These are phyloP conservation scores for Mallotus repandus DNA, from an alignment of 441 rosid species.

Conservation along the genomic window DNA sequence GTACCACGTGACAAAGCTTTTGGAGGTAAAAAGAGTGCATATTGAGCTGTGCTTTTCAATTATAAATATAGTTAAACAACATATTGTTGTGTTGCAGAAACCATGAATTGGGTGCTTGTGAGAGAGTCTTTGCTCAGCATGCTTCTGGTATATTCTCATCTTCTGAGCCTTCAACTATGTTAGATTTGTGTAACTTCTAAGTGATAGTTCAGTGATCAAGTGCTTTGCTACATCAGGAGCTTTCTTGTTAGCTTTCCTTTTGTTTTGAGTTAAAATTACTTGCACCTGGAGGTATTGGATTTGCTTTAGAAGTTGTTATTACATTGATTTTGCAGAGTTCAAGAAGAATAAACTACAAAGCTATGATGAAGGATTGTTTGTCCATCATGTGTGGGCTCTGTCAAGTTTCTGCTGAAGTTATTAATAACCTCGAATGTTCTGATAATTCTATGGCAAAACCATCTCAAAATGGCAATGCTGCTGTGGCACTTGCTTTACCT, in stretches of 20 bases:
- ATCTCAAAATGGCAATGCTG: constrained; percentile 26
- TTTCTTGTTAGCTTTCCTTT: neutral
- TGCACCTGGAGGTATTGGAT: neutral
- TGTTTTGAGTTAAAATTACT: neutral
- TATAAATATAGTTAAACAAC: neutral
- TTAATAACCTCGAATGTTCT: constrained; percentile 11
- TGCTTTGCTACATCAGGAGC: constrained; percentile 8
- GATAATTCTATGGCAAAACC: constrained; percentile 27
- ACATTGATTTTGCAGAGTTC: constrained; percentile 54
- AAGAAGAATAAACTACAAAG: constrained; percentile 65
- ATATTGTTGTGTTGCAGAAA: constrained; percentile 51
- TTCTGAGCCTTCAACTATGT: neutral
- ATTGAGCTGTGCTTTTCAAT: constrained; percentile 8
- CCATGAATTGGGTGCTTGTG: constrained; percentile 62
- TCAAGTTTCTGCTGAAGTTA: constrained; percentile 30
- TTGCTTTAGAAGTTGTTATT: neutral
- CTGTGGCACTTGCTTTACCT: constrained; percentile 39
- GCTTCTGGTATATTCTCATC: constrained; percentile 58
- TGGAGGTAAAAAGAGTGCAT: constrained; percentile 40
- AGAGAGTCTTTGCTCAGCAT: constrained; percentile 65
- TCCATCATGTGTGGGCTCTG: constrained; percentile 48
- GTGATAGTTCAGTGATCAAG: neutral
- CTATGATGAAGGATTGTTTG: constrained; percentile 61
- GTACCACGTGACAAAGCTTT: constrained; percentile 46
- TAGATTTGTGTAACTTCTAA: constrained; percentile 3